A percentile compares a stretch with the other conserved stretches of the same genome.
Evolutionary conservation across 2,329 filamentous ascomycete genomes (phyloP).

Genomic region (Stagonosporopsis chrysanthemi): DNA sequence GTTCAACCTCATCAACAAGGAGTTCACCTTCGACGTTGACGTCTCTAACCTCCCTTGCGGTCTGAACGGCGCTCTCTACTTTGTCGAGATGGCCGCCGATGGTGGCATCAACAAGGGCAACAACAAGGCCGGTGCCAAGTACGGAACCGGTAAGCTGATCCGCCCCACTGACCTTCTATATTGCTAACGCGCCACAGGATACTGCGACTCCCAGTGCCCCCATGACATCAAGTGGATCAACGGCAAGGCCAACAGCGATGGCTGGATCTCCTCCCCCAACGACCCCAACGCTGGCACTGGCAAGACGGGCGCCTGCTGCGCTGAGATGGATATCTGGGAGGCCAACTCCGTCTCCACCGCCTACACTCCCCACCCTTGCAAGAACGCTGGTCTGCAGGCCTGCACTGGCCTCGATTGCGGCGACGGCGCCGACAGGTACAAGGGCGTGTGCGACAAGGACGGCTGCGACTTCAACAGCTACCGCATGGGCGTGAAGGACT

Average conservation of each 20-base stretch:
- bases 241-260: slow-evolving; percentile 63
- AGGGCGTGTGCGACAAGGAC: slow-evolving; percentile 70
- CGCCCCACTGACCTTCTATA: slow-evolving; percentile 13
- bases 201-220: slow-evolving; percentile 52
- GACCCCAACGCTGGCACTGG: slow-evolving; percentile 64
- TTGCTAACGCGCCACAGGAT: slow-evolving; percentile 26
- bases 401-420: slow-evolving; percentile 59
- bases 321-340: slow-evolving; percentile 76
- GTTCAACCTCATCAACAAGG: slow-evolving; percentile 52
- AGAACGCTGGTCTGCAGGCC: slow-evolving; percentile 56
- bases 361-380: slow-evolving; percentile 71
- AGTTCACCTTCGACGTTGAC: slow-evolving; percentile 54
- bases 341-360: slow-evolving; percentile 71
- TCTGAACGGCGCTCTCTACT: slow-evolving; percentile 65
- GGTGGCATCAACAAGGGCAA: slow-evolving; percentile 52
- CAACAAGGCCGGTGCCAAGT: slow-evolving; percentile 63
- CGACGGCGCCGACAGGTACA: slow-evolving; percentile 62
- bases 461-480: slow-evolving; percentile 70
- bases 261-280: slow-evolving; percentile 60
- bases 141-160: slow-evolving; percentile 62
- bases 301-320: slow-evolving; percentile 68
- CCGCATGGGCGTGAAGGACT: slow-evolving; percentile 69
- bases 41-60: slow-evolving; percentile 72
- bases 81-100: slow-evolving; percentile 68
- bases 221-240: slow-evolving; percentile 62